Base-by-base conservation (phyloP, 2,329 filamentous ascomycete species). In the Cercospora beticola region DNA sequence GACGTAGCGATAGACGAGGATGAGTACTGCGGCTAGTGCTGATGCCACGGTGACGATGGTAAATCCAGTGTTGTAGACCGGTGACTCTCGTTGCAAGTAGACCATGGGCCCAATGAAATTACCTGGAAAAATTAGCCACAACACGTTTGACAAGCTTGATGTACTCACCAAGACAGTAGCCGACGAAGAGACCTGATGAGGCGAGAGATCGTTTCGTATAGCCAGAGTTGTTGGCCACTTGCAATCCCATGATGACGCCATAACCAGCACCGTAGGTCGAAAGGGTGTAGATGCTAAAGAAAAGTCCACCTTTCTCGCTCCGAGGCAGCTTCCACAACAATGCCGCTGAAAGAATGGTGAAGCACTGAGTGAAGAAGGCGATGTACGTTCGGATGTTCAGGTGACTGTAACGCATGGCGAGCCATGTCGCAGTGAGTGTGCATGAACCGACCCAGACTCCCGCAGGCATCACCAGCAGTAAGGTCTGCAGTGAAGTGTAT, bases 401-500 rank as follows among this genome's bases (percentile, higher is more conserved):
- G 9, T 76, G 74, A 6, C 67, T 69, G 67, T 73, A 81, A 23
- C 78, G 79, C 71, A 81, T 83, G 1, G 82, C 81, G 0, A 83
- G 56, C 64, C 78, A 84, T 0, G 81, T 77, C 14, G 80, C 74
- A 2, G 82, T 65, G 1, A 84, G 75, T 70, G 81, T 77, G 18
- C 82, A 73, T 0, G 79, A 82, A 14, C 79, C 79, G 10, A 74
- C 78, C 28, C 79, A 75, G 30, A 76, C 73, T 0, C 83, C 83
- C 0, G 77, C 76, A 1, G 82, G 82, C 72, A 83, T 81, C 28
- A 78, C 74, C 1, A 85, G 74, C 0, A 85, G 77, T 0, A 84
- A 73, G 0, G 82, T 82, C 68, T 83, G 80, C 9, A 84, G 77
- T 0, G 78, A 78, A 62, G 73, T 81, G 70, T 82, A 84, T 1